A percentile compares a stretch with the other conserved stretches of the same genome.
These are phyloP conservation scores for Solanum ossicruentum DNA, from an alignment of 257 asterid genomes.

Conservation along the genomic window DNA sequence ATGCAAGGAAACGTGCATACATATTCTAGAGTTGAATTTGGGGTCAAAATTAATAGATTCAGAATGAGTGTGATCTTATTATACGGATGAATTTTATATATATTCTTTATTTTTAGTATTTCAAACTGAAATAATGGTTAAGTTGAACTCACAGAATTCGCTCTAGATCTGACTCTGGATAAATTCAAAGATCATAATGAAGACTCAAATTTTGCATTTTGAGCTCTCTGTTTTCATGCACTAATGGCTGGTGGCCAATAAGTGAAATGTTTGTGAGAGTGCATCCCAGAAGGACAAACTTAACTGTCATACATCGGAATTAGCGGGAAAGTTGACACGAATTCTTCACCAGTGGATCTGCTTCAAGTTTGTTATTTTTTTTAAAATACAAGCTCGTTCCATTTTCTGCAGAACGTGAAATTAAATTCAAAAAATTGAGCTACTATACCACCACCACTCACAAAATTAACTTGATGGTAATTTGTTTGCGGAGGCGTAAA, in stretches of 20 bases:
- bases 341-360: not conserved
- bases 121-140: not conserved
- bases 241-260: not conserved
- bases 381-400: not conserved
- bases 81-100: not conserved
- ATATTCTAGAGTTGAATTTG: not conserved
- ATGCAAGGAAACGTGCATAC: not conserved
- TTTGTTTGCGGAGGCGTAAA: too few species aligned
- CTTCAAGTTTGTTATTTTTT: not conserved
- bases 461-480: too few species aligned
- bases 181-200: not conserved
- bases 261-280: not conserved
- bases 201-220: not conserved
- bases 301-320: not conserved
- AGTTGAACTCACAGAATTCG: not conserved
- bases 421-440: not conserved
- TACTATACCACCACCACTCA: too few species aligned
- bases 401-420: not conserved
- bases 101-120: not conserved
- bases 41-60: not conserved
- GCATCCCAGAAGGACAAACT: not conserved
- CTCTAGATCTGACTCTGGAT: not conserved
- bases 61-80: not conserved
- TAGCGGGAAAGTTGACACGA: not conserved
- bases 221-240: not conserved